phyloP scores from a whole-genome alignment of 208 protist genomes.

The Trypanosoma boissoni region DNA sequence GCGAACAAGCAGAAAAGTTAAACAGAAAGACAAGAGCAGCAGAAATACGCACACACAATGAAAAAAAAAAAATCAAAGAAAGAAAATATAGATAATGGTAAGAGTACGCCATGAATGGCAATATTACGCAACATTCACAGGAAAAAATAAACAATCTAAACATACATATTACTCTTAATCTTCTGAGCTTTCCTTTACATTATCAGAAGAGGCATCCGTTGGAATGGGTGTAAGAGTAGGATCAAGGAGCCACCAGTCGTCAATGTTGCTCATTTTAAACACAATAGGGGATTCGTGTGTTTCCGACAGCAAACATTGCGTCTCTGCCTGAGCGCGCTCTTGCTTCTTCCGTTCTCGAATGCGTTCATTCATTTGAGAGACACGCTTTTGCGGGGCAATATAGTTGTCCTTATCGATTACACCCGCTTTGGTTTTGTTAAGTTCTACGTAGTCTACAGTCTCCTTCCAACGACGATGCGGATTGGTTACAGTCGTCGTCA shows the following conservation, averaged over 20 bases:
- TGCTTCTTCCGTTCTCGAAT: constrained; percentile 22
- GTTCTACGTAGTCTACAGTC: constrained; percentile 30
- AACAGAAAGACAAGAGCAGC: too few species aligned
- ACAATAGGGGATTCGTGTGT: constrained; percentile 27
- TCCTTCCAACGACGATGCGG: neutral
- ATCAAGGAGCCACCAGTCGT: constrained; percentile 72
- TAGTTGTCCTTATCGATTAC: constrained; percentile 34
- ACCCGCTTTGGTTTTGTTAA: constrained; percentile 18
- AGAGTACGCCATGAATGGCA: too few species aligned
- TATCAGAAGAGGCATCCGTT: constrained; percentile 25
- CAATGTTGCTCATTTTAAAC: constrained; percentile 84
- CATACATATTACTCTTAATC: neutral
- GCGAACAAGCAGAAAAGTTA: neutral
- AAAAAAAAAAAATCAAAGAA: constrained; percentile 19
- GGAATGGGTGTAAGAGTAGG: constrained; percentile 29
- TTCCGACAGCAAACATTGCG: constrained; percentile 28
- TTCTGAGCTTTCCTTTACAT: constrained; percentile 8
- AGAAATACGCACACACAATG: too few species aligned
- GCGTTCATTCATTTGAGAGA: constrained; percentile 30
- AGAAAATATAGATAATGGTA: neutral
- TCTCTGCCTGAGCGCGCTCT: constrained; percentile 17
- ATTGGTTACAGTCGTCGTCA: neutral
- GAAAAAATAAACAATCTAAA: too few species aligned
- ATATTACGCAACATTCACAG: too few species aligned
- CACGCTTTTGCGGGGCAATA: constrained; percentile 33